phyloP scores from a whole-genome alignment of 2,329 filamentous ascomycete genomes.

The Lojkania enalia region DNA sequence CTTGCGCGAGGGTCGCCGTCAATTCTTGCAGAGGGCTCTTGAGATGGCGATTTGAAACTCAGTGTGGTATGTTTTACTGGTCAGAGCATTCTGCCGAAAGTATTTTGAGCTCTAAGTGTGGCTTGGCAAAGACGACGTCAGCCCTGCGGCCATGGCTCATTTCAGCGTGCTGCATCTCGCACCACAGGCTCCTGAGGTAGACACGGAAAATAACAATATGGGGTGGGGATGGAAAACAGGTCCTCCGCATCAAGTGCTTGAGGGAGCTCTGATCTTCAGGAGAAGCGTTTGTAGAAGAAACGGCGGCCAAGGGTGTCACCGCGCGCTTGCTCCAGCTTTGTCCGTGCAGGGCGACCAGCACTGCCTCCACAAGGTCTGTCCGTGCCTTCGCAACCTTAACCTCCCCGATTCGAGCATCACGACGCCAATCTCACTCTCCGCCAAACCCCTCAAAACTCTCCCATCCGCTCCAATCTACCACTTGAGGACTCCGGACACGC shows the following conservation, averaged over 20 bases:
- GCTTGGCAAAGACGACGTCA: constrained; percentile 8
- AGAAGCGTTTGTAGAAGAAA: not conserved
- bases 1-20: too few species aligned
- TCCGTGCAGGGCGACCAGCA: constrained; percentile 3
- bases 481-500: not conserved
- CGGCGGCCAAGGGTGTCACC: constrained; percentile 1
- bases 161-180: not conserved
- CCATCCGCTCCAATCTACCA: not conserved
- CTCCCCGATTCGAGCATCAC: constrained; percentile 2
- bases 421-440: constrained; percentile 2
- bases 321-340: constrained; percentile 6
- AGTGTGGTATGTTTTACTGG: not conserved
- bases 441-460: not conserved
- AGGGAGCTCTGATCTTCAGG: not conserved
- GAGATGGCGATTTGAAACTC: constrained; percentile 9
- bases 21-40: too few species aligned
- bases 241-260: not conserved
- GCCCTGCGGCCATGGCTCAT: not conserved
- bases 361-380: constrained; percentile 7
- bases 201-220: not conserved
- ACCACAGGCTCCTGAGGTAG: too few species aligned
- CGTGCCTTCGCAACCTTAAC: constrained; percentile 2
- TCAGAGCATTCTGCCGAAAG: constrained; percentile 14
- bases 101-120: constrained; percentile 6
- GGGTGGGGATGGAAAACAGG: not conserved